Base-by-base conservation (phyloP, 164 flowering plant genomes). In the Chimonanthus salicifolius region DNA sequence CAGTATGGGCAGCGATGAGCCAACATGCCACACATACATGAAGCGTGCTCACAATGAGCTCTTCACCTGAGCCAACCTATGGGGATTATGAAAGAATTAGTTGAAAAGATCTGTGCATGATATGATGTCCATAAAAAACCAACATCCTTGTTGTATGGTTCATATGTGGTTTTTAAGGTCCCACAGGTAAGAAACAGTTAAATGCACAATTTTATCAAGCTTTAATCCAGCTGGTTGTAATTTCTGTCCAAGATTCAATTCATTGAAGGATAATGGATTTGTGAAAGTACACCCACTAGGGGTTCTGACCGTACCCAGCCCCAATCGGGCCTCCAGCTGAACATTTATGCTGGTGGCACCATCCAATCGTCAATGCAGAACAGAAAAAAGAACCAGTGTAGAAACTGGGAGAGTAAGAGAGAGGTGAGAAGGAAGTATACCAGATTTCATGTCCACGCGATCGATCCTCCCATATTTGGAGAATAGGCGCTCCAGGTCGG, bases 401-500 rank as follows among this genome's bases (percentile, higher is more conserved):
- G 47, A 65, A 47, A 65, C 16, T 9, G 64, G 16, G 44, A 65
- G 68, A 44, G 68, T 9, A 3, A 58, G 62, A 58, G 43, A 21
- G 43, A 62, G 64, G 7, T 62, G 2, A 3, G 9, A 11, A 10
- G 60, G 8, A 54, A 10, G 60, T 3, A 11, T 5, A 54, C 4
- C 11, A 54, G 15, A 54, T 13, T 51, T 54, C 60, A 54, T 54
- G n/a, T 54, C 3, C 16, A 54, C 60, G 15, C 4, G 16, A 54
- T 54, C 16, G 60, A 90, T 85, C 72, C 82, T 80, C 44, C 94
- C 94, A 49, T 84, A 90, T 67, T 89, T 89, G 58, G 87, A 80
- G 81, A 92, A 92, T 67, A 88, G 67, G 2, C 87, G 87, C 67
- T 92, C 94, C 77, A 92, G 73, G 43, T 92, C 97, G 6, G 89